phyloP scores from a whole-genome alignment of 768 basidiomycete genomes.

The Clavulina sp. region DNA sequence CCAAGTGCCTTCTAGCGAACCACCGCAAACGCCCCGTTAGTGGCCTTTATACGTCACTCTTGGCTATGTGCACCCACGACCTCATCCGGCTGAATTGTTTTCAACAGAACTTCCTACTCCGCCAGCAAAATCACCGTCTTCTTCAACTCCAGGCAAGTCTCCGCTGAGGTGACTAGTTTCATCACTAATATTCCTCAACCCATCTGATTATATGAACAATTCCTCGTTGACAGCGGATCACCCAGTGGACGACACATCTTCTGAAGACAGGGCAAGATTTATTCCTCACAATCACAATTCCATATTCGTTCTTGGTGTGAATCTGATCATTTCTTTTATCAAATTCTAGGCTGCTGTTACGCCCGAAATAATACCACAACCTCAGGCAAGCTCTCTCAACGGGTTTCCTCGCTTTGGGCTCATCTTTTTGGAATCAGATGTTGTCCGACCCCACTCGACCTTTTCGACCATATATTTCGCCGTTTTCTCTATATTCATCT shows the following conservation, averaged over 20 bases:
- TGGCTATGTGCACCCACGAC: neutral
- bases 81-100: too few relatives aligned
- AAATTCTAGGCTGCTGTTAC: neutral
- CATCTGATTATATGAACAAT: neutral
- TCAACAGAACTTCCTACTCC: too few relatives aligned
- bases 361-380: neutral
- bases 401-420: neutral
- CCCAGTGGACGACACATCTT: neutral
- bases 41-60: too few relatives aligned
- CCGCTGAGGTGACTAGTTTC: neutral
- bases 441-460: neutral
- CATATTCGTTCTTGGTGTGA: neutral
- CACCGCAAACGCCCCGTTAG: neutral
- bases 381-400: neutral
- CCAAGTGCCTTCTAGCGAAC: neutral
- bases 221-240: neutral
- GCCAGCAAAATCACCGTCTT: too few relatives aligned
- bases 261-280: neutral
- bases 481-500: conserved; percentile 1
- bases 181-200: neutral
- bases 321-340: neutral
- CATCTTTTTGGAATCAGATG: neutral
- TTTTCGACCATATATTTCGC: neutral
- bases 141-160: too few relatives aligned
- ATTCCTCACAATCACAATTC: neutral